Conservation (phyloP, 2,329 filamentous ascomycete genomes). For the Curvularia spicifera region DNA sequence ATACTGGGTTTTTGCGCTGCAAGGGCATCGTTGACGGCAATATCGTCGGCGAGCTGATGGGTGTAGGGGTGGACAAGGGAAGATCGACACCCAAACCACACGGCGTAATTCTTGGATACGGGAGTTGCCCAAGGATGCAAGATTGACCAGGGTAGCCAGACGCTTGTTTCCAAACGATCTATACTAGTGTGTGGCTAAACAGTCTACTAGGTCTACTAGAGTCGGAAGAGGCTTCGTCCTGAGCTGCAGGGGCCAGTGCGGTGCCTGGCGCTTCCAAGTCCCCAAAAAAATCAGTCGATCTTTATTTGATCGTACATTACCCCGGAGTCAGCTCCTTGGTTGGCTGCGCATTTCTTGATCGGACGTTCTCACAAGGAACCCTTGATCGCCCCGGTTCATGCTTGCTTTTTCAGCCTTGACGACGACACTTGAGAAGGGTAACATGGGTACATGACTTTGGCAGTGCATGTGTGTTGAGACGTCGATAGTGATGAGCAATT, state of each 20-base stretch:
- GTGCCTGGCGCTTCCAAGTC: constrained; percentile 9
- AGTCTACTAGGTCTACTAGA: constrained; percentile 5
- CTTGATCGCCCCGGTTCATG: not conserved
- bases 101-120: constrained; percentile 9
- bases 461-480: not conserved
- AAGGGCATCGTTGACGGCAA: constrained; percentile 1
- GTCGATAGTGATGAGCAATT: not conserved
- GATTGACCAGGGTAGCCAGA: constrained; percentile 5
- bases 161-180: constrained; percentile 9
- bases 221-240: constrained; percentile 7
- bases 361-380: constrained; percentile 6
- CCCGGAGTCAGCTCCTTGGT: constrained; percentile 9
- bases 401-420: constrained; percentile 8
- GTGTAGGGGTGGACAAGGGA: constrained; percentile 2
- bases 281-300: constrained; percentile 1
- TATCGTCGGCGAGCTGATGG: constrained; percentile 6
- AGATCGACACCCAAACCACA: constrained; percentile 3
- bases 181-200: constrained; percentile 3
- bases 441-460: not conserved
- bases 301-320: constrained; percentile 11
- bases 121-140: constrained; percentile 12
- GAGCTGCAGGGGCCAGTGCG: constrained; percentile 4
- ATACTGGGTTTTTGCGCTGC: constrained; percentile 1
- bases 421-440: not conserved
- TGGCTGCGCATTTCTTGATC: constrained; percentile 3